A percentile compares a stretch with the other conserved stretches of the same genome.
phyloP scores from a whole-genome alignment of 106 monocot species.

The Apostasia shenzhenica region DNA sequence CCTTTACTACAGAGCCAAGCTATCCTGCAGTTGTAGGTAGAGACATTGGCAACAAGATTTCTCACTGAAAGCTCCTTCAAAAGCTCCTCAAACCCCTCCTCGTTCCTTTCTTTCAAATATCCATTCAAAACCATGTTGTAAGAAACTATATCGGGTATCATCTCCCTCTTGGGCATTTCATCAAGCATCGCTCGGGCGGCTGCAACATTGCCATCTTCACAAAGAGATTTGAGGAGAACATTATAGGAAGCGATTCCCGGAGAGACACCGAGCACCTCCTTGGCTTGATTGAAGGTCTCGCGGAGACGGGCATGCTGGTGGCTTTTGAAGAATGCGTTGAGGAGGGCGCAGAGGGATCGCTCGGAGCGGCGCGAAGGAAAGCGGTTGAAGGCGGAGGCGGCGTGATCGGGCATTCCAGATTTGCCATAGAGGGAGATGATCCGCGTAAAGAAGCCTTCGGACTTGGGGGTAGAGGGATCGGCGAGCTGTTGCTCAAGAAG shows the following conservation, averaged over 20 bases:
- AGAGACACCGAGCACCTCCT: constrained; percentile 14
- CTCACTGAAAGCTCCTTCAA: constrained; percentile 31
- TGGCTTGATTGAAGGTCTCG: constrained; percentile 25
- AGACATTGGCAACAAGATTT: constrained; percentile 28
- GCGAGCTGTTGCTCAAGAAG: constrained; percentile 27
- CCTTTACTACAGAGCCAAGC: constrained; percentile 29
- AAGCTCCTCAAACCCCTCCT: constrained; percentile 25
- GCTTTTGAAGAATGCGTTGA: constrained; percentile 44
- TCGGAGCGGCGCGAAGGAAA: constrained; percentile 28
- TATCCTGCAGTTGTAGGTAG: constrained; percentile 54
- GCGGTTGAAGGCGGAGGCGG: constrained; percentile 26
- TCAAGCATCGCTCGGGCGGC: constrained; percentile 48
- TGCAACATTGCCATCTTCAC: constrained; percentile 15
- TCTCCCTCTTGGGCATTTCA: constrained; percentile 32
- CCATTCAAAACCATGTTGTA: constrained; percentile 55
- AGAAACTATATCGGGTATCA: constrained; percentile 37
- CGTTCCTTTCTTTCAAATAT: constrained; percentile 36
- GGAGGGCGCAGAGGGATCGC: constrained; percentile 58
- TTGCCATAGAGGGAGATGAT: constrained; percentile 47
- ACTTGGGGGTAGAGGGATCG: constrained; percentile 28
- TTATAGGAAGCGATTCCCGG: constrained; percentile 45
- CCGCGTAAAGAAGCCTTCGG: constrained; percentile 61
- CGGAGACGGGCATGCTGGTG: constrained; percentile 13
- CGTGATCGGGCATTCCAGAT: constrained; percentile 39
- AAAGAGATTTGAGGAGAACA: constrained; percentile 29